These are phyloP conservation scores for Hortaea sp. DNA, from an alignment of 2,329 filamentous ascomycete species.

Conservation along the genomic window DNA sequence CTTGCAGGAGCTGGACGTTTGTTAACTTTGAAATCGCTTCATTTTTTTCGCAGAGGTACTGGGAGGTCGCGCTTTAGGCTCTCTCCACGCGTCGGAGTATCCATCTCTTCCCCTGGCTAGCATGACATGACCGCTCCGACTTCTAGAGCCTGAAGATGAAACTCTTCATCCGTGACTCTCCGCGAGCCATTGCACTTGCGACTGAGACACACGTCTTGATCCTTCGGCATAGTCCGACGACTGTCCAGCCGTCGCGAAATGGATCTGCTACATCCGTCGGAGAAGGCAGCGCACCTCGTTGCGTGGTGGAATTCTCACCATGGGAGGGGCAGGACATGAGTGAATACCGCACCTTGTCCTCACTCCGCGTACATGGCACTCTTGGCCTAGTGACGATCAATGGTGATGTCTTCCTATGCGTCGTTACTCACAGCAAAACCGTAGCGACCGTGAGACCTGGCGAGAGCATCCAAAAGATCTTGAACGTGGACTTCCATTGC, in stretches of 20 bases:
- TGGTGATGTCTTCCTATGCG: conserved; percentile 79
- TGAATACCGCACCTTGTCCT: conserved; percentile 67
- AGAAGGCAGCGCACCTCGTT: conserved; percentile 44
- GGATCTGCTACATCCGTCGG: conserved; percentile 32
- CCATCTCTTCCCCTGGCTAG: not conserved
- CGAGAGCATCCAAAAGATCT: conserved; percentile 81
- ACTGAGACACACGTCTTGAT: conserved; percentile 72
- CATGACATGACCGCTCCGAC: not conserved
- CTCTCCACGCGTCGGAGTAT: no score
- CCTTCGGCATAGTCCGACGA: conserved; percentile 66
- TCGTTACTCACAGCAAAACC: conserved; percentile 68
- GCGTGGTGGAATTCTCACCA: conserved; percentile 79
- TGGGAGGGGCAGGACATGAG: conserved; percentile 55
- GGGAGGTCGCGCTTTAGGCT: no score
- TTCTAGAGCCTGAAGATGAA: conserved; percentile 41
- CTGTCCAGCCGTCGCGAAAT: conserved; percentile 49
- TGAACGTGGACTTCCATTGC: conserved; percentile 82
- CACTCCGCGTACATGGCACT: conserved; percentile 70
- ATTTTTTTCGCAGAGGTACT: no score
- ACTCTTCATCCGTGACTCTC: conserved; percentile 76
- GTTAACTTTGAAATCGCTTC: no score
- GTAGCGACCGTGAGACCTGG: conserved; percentile 77
- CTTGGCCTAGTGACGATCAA: conserved; percentile 77
- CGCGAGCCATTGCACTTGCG: conserved; percentile 78
- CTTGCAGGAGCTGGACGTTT: no score